Base-by-base conservation (phyloP, 1,284 basidiomycete species). In the Malassezia obtusa region DNA sequence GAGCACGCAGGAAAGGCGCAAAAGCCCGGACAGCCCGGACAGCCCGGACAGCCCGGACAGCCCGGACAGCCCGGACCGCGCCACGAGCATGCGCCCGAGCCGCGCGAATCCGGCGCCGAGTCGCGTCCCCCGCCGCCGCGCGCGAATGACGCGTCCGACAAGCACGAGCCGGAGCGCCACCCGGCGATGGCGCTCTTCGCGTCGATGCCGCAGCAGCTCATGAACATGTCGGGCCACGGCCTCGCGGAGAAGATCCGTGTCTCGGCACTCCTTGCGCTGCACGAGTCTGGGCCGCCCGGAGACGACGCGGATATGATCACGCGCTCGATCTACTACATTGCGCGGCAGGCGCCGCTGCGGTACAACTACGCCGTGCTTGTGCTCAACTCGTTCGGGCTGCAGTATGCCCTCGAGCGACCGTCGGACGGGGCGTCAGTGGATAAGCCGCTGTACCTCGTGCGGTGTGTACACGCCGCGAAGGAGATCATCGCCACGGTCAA, bases 381-480 rank as follows among this genome's bases (percentile, higher is more conserved):
- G 21, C 78, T 95, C 62, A 91, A 94, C 72, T 91, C 89, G 7
- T 96, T 95, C 65, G 90, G 91, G 2, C 79, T 96, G 50, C 90
- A 96, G 75, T 87, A 92, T 67, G 87, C 91, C 3, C 77, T 94
- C 49, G 89, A 92, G 38, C 67, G 67, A 25, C 65, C 67, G 0
- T 40, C 48, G 14, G 63, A 61, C 2, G 60, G 64, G 3, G 57
- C 53, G 45, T 58, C 68, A 50, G 52, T 71, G 46, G 71, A 73
- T 43, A 57, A 57, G 49, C 73, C 59, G 25, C 61, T 60, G 63
- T 74, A 72, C 68, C 61, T 71, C 62, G 58, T 65, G 58, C 52
- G 73, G 65, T 67, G 67, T 59, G 48, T 71, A 58, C 49, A 72
- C 49, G 50, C 74, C 32, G 58, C 67, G 48, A 49, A 72, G 63